Base-by-base conservation (phyloP, 495 filamentous ascomycete genomes). In the Apiosordaria backusii region DNA sequence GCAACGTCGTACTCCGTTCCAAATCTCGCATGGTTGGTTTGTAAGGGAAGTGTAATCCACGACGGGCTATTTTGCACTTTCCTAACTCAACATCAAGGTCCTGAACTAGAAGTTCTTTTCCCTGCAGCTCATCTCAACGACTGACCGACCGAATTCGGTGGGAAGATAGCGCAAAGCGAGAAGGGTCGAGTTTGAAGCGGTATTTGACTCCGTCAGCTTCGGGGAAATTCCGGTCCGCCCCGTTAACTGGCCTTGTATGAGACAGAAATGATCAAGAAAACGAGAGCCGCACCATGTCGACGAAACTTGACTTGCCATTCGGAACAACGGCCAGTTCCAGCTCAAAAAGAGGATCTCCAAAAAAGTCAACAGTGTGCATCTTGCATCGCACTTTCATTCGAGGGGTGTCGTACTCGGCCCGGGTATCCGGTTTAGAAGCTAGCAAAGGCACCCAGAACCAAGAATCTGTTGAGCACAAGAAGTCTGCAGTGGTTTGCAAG, bases 281-380 rank as follows among this genome's bases (percentile, higher is more conserved):
- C 18, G 53, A 55, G 4, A 21, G n/a, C 21, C 53, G 35, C 18
- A 55, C 53, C 53, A 55, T 21, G 4, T 13, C 35, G 10, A 45
- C 35, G 0, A 45, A 45, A 13, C 35, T 45, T 21, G 19, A 55
- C 21, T n/a, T 21, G 53, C 53, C 19, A 9, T 55, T 6, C 2
- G 19, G 53, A 55, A 55, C 9, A 55, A 59, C 18, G 22, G 59
- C 13, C 24, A 61, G 18, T 2, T 61, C 59, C 19, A 22, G 4
- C 9, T 61, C 59, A 40, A 61, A 45, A 15, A 61, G 2, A 9
- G 26, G 26, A 4, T 27, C 19, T n/a, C 59, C 59, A 10, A 61
- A 61, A n/a, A 61, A 61, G 15, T 61, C 59, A 15, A 61, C n/a
- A 13, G 59, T 61, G 4, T 19, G 29, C 10, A 61, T 45, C 21